Evolutionary conservation across 2,329 filamentous ascomycete genomes (phyloP).

Genomic region (Neurospora sp.): DNA sequence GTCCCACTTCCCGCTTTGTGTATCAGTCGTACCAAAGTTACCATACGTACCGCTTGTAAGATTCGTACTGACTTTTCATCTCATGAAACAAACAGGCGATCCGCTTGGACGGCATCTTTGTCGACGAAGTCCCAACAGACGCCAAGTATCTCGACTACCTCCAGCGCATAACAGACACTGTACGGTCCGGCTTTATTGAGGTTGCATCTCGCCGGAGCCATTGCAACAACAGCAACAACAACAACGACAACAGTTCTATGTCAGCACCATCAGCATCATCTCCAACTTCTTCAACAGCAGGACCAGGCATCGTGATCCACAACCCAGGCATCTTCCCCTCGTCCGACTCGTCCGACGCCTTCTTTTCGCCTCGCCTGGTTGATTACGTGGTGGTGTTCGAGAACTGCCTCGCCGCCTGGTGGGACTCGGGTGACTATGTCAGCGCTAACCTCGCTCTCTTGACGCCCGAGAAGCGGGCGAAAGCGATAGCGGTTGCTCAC

Average conservation of each 20-base stretch:
- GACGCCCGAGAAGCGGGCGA: conserved; percentile 4
- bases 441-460: conserved; percentile 10
- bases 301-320: conserved; percentile 24
- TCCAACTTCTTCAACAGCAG: background rate
- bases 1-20: background rate
- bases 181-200: background rate
- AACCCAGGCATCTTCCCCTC: conserved; percentile 35
- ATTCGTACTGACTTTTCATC: conserved; percentile 16
- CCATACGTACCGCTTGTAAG: background rate
- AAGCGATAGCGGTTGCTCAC: conserved; percentile 15
- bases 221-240: conserved; percentile 3
- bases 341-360: conserved; percentile 28
- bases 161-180: background rate
- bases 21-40: background rate
- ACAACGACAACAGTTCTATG: background rate
- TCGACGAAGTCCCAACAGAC: conserved; percentile 7
- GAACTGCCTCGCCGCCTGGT: conserved; percentile 11
- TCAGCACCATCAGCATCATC: background rate
- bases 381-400: conserved; percentile 38
- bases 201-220: background rate
- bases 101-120: conserved; percentile 8
- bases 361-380: conserved; percentile 24
- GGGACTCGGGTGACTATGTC: conserved; percentile 11
- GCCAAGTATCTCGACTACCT: conserved; percentile 5
- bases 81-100: background rate